A percentile compares a stretch with the other conserved stretches of the same genome.
These are phyloP conservation scores for Ogataea populi-albae DNA, from an alignment of 805 yeast genomes.

Conservation along the genomic window DNA sequence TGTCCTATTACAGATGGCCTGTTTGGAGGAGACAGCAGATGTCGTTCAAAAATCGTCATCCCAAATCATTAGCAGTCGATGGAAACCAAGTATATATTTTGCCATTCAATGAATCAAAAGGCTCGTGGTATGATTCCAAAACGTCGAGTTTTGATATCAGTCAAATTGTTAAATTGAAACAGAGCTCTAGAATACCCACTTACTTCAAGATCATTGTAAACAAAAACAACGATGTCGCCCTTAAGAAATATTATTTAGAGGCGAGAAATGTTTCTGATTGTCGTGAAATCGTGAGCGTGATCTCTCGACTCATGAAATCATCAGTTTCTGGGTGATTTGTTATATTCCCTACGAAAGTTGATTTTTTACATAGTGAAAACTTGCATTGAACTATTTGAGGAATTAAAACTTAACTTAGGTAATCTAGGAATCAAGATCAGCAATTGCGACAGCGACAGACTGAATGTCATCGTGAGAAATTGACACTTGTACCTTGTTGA, in stretches of 20 bases:
- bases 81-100: constrained; percentile 91
- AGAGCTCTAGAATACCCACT: constrained; percentile 68
- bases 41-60: constrained; percentile 77
- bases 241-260: constrained; percentile 85
- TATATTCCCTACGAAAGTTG: no score
- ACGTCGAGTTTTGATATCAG: constrained; percentile 84
- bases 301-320: constrained; percentile 55
- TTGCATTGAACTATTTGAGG: no score
- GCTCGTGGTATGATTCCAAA: constrained; percentile 65
- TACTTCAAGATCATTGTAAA: constrained; percentile 79
- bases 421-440: no score
- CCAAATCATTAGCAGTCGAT: constrained; percentile 81
- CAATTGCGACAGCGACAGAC: constrained; percentile 94
- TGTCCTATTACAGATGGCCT: constrained; percentile 77
- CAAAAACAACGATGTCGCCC: constrained; percentile 52
- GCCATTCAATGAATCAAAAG: constrained; percentile 73
- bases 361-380: no score
- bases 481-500: constrained; percentile 73
- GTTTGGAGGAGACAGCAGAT: constrained; percentile 88
- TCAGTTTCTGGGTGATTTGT: no score
- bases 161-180: constrained; percentile 72
- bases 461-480: constrained; percentile 97
- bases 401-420: no score
- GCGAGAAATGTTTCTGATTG: constrained; percentile 61
- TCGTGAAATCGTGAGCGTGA: constrained; percentile 70